phyloP scores from a whole-genome alignment of 148 eudicot species.

The Cornus controversa region DNA sequence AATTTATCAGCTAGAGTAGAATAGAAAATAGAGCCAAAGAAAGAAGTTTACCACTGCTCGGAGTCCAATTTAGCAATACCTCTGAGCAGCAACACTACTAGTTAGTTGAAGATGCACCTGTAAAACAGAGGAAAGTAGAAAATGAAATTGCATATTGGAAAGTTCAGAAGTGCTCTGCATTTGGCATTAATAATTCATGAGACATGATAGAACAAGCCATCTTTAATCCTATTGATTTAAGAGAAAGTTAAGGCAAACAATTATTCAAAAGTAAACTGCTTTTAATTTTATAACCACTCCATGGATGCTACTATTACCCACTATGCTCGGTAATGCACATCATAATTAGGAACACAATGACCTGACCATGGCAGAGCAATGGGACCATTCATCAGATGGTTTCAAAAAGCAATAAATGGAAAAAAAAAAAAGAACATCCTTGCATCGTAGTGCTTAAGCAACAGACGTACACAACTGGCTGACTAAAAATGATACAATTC shows the following conservation, averaged over 20 bases:
- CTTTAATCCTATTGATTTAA: slow-evolving; percentile 16
- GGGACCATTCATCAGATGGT: slow-evolving; percentile 30
- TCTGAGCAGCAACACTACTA: background rate
- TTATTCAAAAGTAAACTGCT: slow-evolving; percentile 12
- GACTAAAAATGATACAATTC: slow-evolving; percentile 8
- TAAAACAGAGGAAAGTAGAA: background rate
- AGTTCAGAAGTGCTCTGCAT: background rate
- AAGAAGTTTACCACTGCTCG: background rate
- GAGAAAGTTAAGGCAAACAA: slow-evolving; percentile 16
- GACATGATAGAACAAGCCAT: background rate
- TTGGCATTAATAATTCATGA: background rate
- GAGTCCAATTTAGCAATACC: background rate
- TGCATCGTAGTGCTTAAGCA: background rate
- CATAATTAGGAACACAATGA: slow-evolving; percentile 41
- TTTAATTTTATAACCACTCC: slow-evolving; percentile 13
- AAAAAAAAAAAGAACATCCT: slow-evolving; percentile 8
- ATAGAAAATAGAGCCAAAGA: background rate
- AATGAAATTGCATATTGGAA: background rate
- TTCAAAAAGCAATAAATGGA: slow-evolving; percentile 11
- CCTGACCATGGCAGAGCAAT: slow-evolving; percentile 20
- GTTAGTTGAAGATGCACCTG: slow-evolving; percentile 8
- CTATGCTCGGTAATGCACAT: slow-evolving; percentile 29
- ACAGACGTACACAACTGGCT: slow-evolving; percentile 5
- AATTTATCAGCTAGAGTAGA: too few species aligned
- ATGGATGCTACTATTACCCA: slow-evolving; percentile 21